Conservation (phyloP, 805 yeast species). For the Middelhovenomyces tepae region DNA sequence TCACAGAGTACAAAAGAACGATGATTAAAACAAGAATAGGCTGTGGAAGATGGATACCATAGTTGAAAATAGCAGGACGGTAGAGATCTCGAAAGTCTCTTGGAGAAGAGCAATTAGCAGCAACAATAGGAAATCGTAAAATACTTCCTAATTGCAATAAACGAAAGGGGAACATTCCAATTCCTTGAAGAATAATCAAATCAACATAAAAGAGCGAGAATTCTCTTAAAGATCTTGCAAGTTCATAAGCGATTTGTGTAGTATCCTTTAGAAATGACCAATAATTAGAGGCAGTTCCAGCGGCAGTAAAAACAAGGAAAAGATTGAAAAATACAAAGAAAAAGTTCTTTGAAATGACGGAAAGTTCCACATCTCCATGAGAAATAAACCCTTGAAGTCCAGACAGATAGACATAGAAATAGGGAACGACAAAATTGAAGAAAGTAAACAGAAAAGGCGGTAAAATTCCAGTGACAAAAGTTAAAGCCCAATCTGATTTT, state of each 20-base stretch:
- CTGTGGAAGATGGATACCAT: constrained; percentile 86
- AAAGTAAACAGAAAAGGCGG: constrained; percentile 89
- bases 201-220: constrained; percentile 86
- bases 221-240: constrained; percentile 73
- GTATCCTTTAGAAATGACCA: constrained; percentile 83
- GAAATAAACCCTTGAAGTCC: constrained; percentile 82
- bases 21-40: constrained; percentile 81
- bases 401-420: constrained; percentile 75
- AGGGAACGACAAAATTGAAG: constrained; percentile 76
- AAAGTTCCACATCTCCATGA: constrained; percentile 84
- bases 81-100: constrained; percentile 67
- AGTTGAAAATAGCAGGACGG: constrained; percentile 86
- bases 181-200: constrained; percentile 65
- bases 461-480: constrained; percentile 74
- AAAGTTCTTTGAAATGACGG: constrained; percentile 85
- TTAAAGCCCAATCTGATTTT: constrained; percentile 60
- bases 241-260: constrained; percentile 74
- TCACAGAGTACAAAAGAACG: constrained; percentile 76
- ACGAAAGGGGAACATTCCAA: constrained; percentile 87
- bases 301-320: constrained; percentile 87
- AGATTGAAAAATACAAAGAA: constrained; percentile 90
- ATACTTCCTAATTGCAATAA: constrained; percentile 74
- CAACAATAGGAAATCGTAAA: constrained; percentile 62
- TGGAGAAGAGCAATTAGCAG: constrained; percentile 63
- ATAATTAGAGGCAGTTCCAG: constrained; percentile 79